Conservation (phyloP, 805 yeast genomes). For the Priceomyces carsonii region DNA sequence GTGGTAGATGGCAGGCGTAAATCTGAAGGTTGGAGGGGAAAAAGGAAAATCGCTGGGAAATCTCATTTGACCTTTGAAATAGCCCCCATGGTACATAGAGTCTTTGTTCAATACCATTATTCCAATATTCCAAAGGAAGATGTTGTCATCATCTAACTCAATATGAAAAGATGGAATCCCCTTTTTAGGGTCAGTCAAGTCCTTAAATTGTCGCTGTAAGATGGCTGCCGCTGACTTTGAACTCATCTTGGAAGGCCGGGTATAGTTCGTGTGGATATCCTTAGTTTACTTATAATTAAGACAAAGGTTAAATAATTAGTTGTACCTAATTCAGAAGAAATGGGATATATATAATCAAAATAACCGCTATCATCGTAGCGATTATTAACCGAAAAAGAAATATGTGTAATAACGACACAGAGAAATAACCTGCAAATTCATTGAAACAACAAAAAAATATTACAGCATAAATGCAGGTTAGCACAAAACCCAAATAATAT, state of each 20-base stretch:
- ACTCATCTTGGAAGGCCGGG: constrained; percentile 34
- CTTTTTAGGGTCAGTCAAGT: constrained; percentile 88
- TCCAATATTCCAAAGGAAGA: constrained; percentile 77
- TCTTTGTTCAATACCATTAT: constrained; percentile 89
- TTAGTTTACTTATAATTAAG: too few relatives aligned
- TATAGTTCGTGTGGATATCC: too few relatives aligned
- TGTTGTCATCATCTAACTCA: constrained; percentile 57
- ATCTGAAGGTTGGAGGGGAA: constrained; percentile 88
- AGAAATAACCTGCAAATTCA: constrained; percentile 6
- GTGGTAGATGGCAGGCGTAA: constrained; percentile 91
- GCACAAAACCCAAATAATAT: not conserved
- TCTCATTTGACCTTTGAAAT: constrained; percentile 89
- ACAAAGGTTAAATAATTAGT: too few relatives aligned
- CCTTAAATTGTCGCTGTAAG: constrained; percentile 89
- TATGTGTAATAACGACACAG: constrained; percentile 7
- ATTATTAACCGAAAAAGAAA: constrained; percentile 6
- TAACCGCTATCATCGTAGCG: constrained; percentile 7
- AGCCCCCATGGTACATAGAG: constrained; percentile 91
- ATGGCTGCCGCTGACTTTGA: constrained; percentile 75
- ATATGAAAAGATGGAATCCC: constrained; percentile 64
- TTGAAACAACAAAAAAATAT: not conserved
- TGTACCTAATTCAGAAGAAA: too few relatives aligned
- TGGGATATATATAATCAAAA: constrained; percentile 5
- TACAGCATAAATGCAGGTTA: constrained; percentile 1
- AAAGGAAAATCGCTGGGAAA: constrained; percentile 92